phyloP scores from a whole-genome alignment of 73 alveolate species.

The Breviolum minutum region DNA sequence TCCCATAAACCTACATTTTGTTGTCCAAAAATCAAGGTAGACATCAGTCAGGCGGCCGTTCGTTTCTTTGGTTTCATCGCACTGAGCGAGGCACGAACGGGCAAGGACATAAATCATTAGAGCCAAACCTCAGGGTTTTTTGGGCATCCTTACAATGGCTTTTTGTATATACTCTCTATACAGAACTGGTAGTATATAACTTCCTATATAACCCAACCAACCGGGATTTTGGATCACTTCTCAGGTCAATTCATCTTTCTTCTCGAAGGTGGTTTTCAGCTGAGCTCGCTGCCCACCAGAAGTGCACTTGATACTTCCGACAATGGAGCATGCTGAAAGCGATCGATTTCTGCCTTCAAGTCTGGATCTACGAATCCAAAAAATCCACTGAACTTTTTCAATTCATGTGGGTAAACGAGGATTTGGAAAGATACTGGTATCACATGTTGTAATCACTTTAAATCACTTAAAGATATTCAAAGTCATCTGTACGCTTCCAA shows the following conservation, averaged over 20 bases:
- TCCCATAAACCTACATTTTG: not conserved
- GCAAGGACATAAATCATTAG: constrained; percentile 36
- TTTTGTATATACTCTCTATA: not conserved
- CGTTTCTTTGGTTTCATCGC: no score
- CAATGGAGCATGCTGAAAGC: constrained; percentile 77
- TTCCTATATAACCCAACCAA: no score
- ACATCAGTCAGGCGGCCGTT: not conserved
- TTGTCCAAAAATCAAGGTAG: not conserved
- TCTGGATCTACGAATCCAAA: not conserved
- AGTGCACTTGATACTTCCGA: constrained; percentile 70
- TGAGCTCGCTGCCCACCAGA: constrained; percentile 33
- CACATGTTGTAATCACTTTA: not conserved
- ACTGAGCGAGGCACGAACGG: constrained; percentile 54
- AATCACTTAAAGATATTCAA: not conserved
- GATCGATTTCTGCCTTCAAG: constrained; percentile 68
- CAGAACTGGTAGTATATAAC: no score
- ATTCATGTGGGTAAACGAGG: no score
- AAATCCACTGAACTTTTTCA: no score
- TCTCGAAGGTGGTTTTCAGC: not conserved
- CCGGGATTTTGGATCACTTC: no score
- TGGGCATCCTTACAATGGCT: not conserved
- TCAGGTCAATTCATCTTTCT: no score
- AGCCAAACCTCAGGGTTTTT: constrained; percentile 24
- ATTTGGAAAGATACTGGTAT: no score
- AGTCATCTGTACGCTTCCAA: not conserved